Base-by-base conservation (phyloP, 345 rosid genomes). In the Rhodamnia argentea region DNA sequence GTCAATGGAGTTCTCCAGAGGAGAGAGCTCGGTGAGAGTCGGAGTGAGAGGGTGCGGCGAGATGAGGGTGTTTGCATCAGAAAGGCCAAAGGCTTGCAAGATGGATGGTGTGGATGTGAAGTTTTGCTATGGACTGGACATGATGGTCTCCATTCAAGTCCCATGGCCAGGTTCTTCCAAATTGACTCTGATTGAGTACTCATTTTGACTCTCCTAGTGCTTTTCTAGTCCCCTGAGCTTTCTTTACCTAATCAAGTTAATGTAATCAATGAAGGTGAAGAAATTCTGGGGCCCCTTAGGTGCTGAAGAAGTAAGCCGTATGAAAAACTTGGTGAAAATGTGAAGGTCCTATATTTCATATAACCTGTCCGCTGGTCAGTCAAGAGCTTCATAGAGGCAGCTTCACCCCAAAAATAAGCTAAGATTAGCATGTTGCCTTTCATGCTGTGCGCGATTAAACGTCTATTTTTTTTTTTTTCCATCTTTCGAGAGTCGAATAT, bases 41-140 rank as follows among this genome's bases (percentile, higher is more conserved):
- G 93, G 93, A 40, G 92, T 96, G 29, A 93, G 88, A 88, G 98
- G 99, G 22, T 27, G 86, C 1, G 98, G 99, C 27, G 95, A 96
- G 86, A 88, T 94, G 92, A 92, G 90, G 88, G 95, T 82, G 42
- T 96, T 89, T 87, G 94, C 99, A 24, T 94, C 97, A 0, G 91
- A 84, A 82, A 90, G 93, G 64, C 99, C 99, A 3, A 90, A 52
- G 84, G 57, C 53, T 85, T 94, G 98, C 92, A 91, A 78, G 83
- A 87, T 96, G 83, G 91, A 93, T 83, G 98, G 98, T 27, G 74
- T 83, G 86, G 94, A 90, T 50, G 94, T 90, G 57, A 92, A 29
- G 13, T 96, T 94, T 86, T 91, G 86, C 53, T 97, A 92, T 56
- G 97, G 90, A 37, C 78, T 47, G 52, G 93, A 60, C 6, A 27